Conservation (phyloP, 257 asterid genomes). For the Eucommia ulmoides region DNA sequence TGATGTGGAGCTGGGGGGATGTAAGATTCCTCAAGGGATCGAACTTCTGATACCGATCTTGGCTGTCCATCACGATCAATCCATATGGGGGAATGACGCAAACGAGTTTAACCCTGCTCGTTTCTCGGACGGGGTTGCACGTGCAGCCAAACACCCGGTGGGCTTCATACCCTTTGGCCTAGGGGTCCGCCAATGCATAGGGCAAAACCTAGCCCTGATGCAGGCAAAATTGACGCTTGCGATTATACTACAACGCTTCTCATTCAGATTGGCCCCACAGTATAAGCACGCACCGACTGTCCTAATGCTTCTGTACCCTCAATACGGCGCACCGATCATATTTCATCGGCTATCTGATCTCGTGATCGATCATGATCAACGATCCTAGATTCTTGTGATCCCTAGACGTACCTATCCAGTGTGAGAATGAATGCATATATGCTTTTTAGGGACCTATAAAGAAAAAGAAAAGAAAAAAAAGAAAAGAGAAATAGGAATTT, state of each 20-base stretch:
- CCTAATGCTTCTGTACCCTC: conserved; percentile 36
- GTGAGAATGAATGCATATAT: conserved; percentile 17
- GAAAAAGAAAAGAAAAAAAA: no score
- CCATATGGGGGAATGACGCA: conserved; percentile 28
- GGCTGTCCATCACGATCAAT: conserved; percentile 37
- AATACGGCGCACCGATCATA: conserved; percentile 33
- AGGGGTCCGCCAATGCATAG: conserved; percentile 38
- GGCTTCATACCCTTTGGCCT: conserved; percentile 34
- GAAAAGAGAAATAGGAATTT: conserved; percentile 8
- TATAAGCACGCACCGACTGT: conserved; percentile 39
- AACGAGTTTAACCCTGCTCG: conserved; percentile 34
- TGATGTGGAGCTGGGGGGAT: conserved; percentile 34
- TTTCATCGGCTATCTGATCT: conserved; percentile 19
- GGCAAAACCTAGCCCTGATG: conserved; percentile 26
- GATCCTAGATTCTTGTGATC: no score
- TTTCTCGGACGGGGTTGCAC: conserved; percentile 23
- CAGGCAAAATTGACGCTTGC: conserved; percentile 33
- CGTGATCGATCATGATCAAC: conserved; percentile 4
- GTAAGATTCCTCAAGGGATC: conserved; percentile 27
- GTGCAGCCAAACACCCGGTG: conserved; percentile 29
- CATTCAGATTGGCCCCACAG: conserved; percentile 21
- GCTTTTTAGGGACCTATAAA: not conserved
- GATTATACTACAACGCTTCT: conserved; percentile 23
- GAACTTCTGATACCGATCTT: conserved; percentile 33
- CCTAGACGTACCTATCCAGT: conserved; percentile 2